Evolutionary conservation across 208 protist species (phyloP), one percentile per base, ranked within the genome.

Genomic region (Leishmania amazonensis): DNA sequence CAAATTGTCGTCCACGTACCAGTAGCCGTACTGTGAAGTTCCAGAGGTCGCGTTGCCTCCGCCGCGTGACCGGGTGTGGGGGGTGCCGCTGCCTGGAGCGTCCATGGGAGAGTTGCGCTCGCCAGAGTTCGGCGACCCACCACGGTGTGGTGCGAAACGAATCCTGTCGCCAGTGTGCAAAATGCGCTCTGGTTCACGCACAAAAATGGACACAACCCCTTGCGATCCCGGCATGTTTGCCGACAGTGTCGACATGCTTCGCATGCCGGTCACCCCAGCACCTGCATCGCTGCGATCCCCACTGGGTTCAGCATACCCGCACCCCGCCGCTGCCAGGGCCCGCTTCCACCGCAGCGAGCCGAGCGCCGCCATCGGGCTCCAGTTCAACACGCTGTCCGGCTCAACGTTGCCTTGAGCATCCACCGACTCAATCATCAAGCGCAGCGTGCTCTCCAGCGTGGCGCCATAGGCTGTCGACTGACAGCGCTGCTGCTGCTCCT

Each of bases 1-100:
- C 42, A 93, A 67, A 45, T 15, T 42, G 62, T 83, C 78, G 72
- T 90, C 89, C 24, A 90, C 76, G 67, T 90, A 89, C 89, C 89
- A 93, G 79, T 80, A 81, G 45, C 84, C 86, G 17, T 68, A 60
- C 13, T 49, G 72, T 17, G 35, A 31, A 31, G 28, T 9, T 31
- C 42, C 45, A 40, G 74, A n/a, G 31, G 62, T 19, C 54, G 67
- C 28, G 45, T 71, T 19, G 57, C 38, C 5, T 40, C 78, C 68
- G 24, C 42, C 21, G 68, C 42, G 68, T 47, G 42, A 73, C 42
- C 72, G 72, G 49, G 49, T 60, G 49, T 76, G 49, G 0, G 72
- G 72, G 9, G 49, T 76, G 13, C 49, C 68, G 19, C 42, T 73
- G 68, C 42, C 68, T 73, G 68, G 6, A 17, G 70, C 40, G 11